A percentile compares a stretch with the other conserved stretches of the same genome.
These are phyloP conservation scores for Kluyveromyces dobzhanskii DNA, from an alignment of 805 yeast species.

Conservation along the genomic window DNA sequence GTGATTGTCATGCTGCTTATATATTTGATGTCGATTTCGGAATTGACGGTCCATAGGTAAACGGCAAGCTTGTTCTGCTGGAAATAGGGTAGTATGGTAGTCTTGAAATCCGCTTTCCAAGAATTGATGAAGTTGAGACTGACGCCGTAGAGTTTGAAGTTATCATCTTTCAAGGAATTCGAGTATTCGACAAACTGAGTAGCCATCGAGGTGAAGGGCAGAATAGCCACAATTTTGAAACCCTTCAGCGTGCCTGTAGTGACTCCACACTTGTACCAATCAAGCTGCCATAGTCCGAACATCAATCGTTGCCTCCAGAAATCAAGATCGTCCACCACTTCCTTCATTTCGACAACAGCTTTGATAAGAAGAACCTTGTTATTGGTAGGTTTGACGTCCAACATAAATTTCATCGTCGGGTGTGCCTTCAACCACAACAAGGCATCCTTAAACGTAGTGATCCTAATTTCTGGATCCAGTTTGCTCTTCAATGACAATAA, in stretches of 20 bases:
- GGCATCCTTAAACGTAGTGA: constrained; percentile 37
- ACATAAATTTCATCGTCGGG: constrained; percentile 34
- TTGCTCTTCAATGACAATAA: constrained; percentile 30
- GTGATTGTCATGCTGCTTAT: constrained; percentile 22
- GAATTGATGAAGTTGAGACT: constrained; percentile 40
- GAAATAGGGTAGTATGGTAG: constrained; percentile 24
- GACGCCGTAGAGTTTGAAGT: constrained; percentile 48
- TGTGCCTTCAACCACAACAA: constrained; percentile 33
- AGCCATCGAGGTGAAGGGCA: constrained; percentile 29
- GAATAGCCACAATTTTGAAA: constrained; percentile 30
- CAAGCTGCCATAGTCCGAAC: constrained; percentile 46
- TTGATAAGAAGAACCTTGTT: constrained; percentile 35
- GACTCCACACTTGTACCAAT: constrained; percentile 37
- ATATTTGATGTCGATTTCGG: constrained; percentile 23
- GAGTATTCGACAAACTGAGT: constrained; percentile 31
- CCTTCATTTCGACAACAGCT: constrained; percentile 30
- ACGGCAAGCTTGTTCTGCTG: constrained; percentile 29
- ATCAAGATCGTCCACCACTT: constrained; percentile 31
- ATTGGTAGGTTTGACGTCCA: constrained; percentile 45
- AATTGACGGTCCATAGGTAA: constrained; percentile 48
- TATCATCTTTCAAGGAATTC: constrained; percentile 29
- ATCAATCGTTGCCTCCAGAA: constrained; percentile 40
- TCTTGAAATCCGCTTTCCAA: constrained; percentile 34
- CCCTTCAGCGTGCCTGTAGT: constrained; percentile 31
- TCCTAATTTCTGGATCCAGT: constrained; percentile 27